Conservation (phyloP, 73 alveolate species). For the Vitrella brassicaformis region DNA sequence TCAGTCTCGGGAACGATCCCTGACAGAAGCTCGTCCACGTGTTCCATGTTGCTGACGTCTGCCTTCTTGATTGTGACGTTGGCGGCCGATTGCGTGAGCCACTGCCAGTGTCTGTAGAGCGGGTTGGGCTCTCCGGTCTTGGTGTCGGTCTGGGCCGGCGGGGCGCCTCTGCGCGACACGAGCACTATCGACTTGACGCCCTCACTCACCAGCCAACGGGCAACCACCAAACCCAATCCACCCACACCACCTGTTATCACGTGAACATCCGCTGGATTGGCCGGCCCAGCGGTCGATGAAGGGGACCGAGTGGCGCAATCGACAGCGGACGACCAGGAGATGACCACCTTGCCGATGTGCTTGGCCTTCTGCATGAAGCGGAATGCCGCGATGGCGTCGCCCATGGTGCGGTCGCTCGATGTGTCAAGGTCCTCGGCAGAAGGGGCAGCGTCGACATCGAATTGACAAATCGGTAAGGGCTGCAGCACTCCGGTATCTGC, state of each 20-base stretch:
- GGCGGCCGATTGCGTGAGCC: too few species aligned
- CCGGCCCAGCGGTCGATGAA: not conserved
- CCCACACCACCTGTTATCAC: slow-evolving; percentile 4
- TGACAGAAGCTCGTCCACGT: too few species aligned
- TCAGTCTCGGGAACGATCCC: too few species aligned
- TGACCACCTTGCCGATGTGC: slow-evolving; percentile 34
- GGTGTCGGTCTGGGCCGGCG: too few species aligned
- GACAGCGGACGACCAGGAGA: not conserved
- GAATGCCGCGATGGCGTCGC: slow-evolving; percentile 12
- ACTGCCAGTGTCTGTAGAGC: not conserved
- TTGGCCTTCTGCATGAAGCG: slow-evolving; percentile 28
- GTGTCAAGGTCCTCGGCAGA: too few species aligned
- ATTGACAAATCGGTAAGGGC: not conserved
- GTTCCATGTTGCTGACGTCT: too few species aligned
- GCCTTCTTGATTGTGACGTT: too few species aligned
- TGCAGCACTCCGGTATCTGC: not conserved
- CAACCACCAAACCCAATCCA: not conserved
- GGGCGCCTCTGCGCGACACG: too few species aligned
- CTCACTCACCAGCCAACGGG: not conserved
- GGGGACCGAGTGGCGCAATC: too few species aligned
- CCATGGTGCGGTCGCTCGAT: not conserved
- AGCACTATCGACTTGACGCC: not conserved
- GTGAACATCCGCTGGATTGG: too few species aligned
- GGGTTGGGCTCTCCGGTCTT: too few species aligned
- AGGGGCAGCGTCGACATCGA: not conserved